These are phyloP conservation scores for Tolypocladium endophyticum DNA, from an alignment of 2,329 filamentous ascomycete species.

Conservation along the genomic window DNA sequence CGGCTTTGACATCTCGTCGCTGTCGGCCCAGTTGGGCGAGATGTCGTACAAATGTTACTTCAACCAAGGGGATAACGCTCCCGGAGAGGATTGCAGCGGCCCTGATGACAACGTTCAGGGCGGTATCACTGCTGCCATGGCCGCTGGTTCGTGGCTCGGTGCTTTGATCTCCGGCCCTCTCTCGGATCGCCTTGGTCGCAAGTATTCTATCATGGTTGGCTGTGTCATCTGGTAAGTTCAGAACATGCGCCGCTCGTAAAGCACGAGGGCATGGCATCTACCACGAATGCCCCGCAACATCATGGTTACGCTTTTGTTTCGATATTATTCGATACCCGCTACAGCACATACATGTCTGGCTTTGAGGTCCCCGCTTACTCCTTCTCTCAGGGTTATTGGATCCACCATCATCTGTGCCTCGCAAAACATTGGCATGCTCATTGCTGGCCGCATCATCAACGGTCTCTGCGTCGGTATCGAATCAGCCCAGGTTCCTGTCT, in stretches of 20 bases:
- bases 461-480: slow-evolving; percentile 55
- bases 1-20: slow-evolving; percentile 47
- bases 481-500: slow-evolving; percentile 60
- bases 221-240: slow-evolving; percentile 36
- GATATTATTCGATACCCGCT: neutral
- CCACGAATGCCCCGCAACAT: neutral
- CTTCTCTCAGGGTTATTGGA: slow-evolving; percentile 31
- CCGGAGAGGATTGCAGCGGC: slow-evolving; percentile 20
- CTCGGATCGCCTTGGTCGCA: slow-evolving; percentile 38
- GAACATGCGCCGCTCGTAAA: neutral
- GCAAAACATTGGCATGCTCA: slow-evolving; percentile 38
- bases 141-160: slow-evolving; percentile 40
- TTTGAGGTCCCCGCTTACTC: neutral
- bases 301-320: neutral
- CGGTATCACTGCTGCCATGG: slow-evolving; percentile 40
- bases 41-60: slow-evolving; percentile 27
- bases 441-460: slow-evolving; percentile 50
- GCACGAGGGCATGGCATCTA: neutral
- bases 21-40: slow-evolving; percentile 33
- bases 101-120: slow-evolving; percentile 34
- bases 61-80: slow-evolving; percentile 22
- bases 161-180: slow-evolving; percentile 36
- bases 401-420: slow-evolving; percentile 34
- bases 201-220: slow-evolving; percentile 39
- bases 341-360: neutral